Conservation (phyloP, 768 basidiomycete species). For the Podaxis sp. region DNA sequence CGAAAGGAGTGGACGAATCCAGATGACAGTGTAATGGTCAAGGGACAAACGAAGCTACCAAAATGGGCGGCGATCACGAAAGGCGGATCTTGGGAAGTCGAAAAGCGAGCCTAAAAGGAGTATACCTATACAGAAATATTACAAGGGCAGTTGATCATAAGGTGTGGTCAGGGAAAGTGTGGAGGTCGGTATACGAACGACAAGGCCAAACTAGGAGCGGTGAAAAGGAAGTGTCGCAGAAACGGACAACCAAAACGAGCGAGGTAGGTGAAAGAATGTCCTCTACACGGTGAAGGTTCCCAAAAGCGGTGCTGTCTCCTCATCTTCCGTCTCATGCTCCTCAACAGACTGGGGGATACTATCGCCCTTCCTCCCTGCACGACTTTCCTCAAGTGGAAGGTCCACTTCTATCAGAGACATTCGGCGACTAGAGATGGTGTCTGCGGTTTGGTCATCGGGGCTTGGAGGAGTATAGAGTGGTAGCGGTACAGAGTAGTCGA, state of each 20-base stretch:
- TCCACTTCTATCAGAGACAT: conserved; percentile 2
- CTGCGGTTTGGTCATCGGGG: neutral
- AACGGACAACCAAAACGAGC: neutral
- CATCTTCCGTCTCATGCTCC: conserved; percentile 1
- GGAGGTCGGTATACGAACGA: neutral
- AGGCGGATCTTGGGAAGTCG: neutral
- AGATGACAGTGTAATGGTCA: neutral
- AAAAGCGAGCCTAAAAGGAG: neutral
- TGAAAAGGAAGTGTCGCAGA: neutral
- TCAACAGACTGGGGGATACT: neutral
- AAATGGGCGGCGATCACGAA: neutral
- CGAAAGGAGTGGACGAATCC: neutral
- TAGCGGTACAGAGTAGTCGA: conserved; percentile 63
- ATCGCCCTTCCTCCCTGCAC: neutral
- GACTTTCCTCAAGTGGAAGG: neutral
- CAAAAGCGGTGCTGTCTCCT: conserved; percentile 8
- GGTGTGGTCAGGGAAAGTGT: neutral
- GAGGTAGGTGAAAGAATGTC: neutral
- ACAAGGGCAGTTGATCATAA: neutral
- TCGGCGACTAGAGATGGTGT: neutral
- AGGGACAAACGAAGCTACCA: neutral
- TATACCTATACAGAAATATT: neutral
- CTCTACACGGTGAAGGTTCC: neutral
- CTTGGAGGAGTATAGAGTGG: conserved; percentile 58
- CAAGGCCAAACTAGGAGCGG: neutral